Evolutionary conservation across 73 alveolate genomes (phyloP), one percentile per base, ranked within the genome.

Genomic region (Diophrys sp.): DNA sequence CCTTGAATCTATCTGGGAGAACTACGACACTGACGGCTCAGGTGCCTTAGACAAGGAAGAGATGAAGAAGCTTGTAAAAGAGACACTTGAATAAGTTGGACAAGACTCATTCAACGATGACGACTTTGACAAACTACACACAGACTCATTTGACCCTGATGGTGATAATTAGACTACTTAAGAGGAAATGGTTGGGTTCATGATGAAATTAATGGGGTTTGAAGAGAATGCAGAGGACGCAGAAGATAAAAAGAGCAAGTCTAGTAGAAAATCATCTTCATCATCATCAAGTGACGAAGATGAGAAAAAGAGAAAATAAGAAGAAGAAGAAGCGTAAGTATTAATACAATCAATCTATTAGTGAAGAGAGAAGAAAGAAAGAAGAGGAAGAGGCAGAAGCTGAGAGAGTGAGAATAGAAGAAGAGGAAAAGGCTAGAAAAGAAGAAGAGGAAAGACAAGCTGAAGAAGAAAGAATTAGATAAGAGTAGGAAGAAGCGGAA

Each of bases 131-230:
- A 62, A 62, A 29, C 26, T 62, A 8, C n/a, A 23, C 29, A 11
- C 72, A 11, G 72, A 62, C 5, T 62, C 33, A 2, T 76, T 85
- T 14, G 89, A 85, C 67, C 56, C 23, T 14, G 30, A 57, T 29
- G 83, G 82, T 57, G 89, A 85, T 73, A 82, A 85, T n/a, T 71
- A 68, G 83, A 78, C 79, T 57, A 73, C 77, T 31, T 34, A 85
- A 79, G 77, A 85, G 29, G 93, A 85, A 78, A 62, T 62, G 72
- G 29, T n/a, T 62, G 72, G 33, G 31, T 62, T 62, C 29, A 62
- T 62, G 26, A 14, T 2, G 14, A 25, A 62, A 62, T 2, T 62
- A 2, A 62, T 62, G 72, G 30, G 72, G 5, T 14, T 23, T 23
- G 72, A 11, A 62, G 5, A 62, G n/a, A n/a, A 44, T 44, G n/a